Evolutionary conservation across 805 yeast genomes (phyloP), one percentile per base, ranked within the genome.

Genomic region (Ogataea populi-albae): DNA sequence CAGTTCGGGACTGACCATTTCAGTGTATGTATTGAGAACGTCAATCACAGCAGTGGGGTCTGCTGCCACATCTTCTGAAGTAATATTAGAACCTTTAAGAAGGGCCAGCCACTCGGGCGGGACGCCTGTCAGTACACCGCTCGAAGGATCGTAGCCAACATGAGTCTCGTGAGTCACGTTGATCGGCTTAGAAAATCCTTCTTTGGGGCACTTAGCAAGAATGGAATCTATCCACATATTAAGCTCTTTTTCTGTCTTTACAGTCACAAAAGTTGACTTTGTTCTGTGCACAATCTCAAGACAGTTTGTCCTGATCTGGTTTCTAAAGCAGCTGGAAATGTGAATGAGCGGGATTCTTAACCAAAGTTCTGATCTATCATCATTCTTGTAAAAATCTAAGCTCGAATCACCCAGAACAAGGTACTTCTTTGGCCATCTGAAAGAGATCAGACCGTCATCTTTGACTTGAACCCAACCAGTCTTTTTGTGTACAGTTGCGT

Each of bases 91-190:
- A 43, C 75, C 77, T 42, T 75, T 76, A 27, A 76, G 64, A 47
- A 75, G 57, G 25, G 64, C 68, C 41, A 72, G 66, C 81, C 81
- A 75, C 28, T 75, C 71, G 17, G 75, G 77, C 1, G 81, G 80
- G n/a, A 56, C 54, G 17, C 61, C 61, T 36, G 74, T 65, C 47
- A 74, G 71, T 36, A 68, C 70, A 14, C 81, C 81, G 48, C 71
- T 73, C 19, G 84, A 80, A 4, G 93, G 91, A 57, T 85, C 94
- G 52, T 81, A 84, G 1, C 89, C 89, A 17, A 85, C 91, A 57
- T 85, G 93, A 12, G 89, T 96, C 54, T 81, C 85, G 58, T 94
- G 98, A 8, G 95, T 87, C 60, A 91, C 91, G 59, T 91, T 89
- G 12, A 91, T 86, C 6, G 99, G 99, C 25, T 80, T 81, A 3